Evolutionary conservation across 2,329 filamentous ascomycete species (phyloP), one percentile per base, ranked within the genome.

Genomic region (Stenocarpella maydis): DNA sequence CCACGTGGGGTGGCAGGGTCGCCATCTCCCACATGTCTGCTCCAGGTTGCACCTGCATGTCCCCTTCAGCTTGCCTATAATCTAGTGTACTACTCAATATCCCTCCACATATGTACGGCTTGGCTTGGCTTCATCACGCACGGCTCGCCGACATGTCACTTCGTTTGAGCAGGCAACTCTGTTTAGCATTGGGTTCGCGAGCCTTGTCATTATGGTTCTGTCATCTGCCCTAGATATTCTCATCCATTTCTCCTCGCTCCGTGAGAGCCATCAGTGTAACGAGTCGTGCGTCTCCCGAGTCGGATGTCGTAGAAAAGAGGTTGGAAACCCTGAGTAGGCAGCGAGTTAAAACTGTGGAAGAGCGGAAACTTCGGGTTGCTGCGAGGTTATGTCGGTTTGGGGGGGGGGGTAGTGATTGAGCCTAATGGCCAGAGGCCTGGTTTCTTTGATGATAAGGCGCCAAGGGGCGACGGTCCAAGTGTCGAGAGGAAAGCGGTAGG

Each of bases 151-250:
- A 15, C 39, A 60, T 1, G 8, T 61, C 52, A 65, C n/a, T 53
- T 65, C 58, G 47, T 41, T 47, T 47, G 26, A 61, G 19, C 41
- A 47, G 26, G 41, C 41, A 34, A 21, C 19, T 24, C 26, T 26
- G 9, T 7, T 15, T 28, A n/a, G 9, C 10, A 3, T 50, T n/a
- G 47, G 43, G 19, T 65, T 61, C 24, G 66, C 55, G 49, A 71
- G 45, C 65, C 54, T 55, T 54, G 60, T 69, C 60, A 69, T 71
- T 69, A 71, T 71, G 52, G 68, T 61, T 71, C 69, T 71, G 58
- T 71, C 66, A 69, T 69, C 69, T 71, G 66, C 60, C 43, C 66
- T 69, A 68, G 66, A 71, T 67, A 64, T 69, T 69, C 69, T 69
- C 54, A 45, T 69, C 67, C 69, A 58, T 61, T 45, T 63, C 50